Evolutionary conservation across 2,329 filamentous ascomycete genomes (phyloP), one percentile per base, ranked within the genome.

Genomic region (Diaporthe sp.): DNA sequence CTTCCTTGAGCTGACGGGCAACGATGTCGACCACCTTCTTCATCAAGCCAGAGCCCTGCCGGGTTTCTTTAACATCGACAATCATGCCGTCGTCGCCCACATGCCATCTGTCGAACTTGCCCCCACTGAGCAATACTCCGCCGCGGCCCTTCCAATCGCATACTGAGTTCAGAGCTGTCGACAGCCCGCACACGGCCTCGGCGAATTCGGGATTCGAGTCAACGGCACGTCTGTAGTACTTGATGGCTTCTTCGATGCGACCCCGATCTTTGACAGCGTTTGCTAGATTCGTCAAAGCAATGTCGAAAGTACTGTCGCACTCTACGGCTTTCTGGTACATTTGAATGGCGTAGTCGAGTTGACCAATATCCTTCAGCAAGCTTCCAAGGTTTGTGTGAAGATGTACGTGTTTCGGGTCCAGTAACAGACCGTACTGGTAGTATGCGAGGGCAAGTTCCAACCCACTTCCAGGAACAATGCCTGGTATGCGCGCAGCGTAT

Each of bases 241-340:
- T 86, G 76, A 99, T 98, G 1, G 97, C 97, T 82, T 99, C 97
- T 74, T 92, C 94, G 79, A 98, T 95, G 58, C 94, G 92, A 3
- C 97, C 97, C 79, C 97, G 95, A 83, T 99, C 97, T 84, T 99
- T 99, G 79, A 99, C 96, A 12, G 97, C 97, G 83, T 99, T 99
- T 73, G 97, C 97, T 31, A 99, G 88, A 81, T 99, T 99, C 5
- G 97, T 98, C 73, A 99, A 87, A 47, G 97, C 97, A 81, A 99
- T 99, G 81, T 99, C 97, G 81, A 99, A 99, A 34, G 92, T 94
- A n/a, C 92, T 92, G 83, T 99, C 97, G 82, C 96, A 98, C 4
- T 91, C 90, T 20, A 99, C 97, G 15, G 97, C 97, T 79, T 95
- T 93, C 84, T 98, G 95, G 82, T 99, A 99, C 96, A 99, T 98